Evolutionary conservation across 2,329 filamentous ascomycete genomes (phyloP).

Genomic region (Xylaria sp.): DNA sequence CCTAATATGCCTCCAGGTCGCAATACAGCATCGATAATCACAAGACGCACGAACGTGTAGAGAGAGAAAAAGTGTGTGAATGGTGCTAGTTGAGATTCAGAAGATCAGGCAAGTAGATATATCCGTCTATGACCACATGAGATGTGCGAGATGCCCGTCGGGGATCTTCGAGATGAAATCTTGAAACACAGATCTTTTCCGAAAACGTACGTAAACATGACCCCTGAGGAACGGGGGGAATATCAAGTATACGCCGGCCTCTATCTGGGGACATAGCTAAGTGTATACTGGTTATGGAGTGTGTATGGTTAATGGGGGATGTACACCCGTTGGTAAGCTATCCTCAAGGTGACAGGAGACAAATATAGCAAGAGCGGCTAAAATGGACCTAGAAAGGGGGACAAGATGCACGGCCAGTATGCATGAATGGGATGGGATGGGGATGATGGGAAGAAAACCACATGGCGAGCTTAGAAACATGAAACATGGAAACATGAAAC

Average conservation of each 20-base stretch:
- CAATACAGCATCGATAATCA: conserved; percentile 11
- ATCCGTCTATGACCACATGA: conserved; percentile 23
- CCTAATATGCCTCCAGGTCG: conserved; percentile 6
- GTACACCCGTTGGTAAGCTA: conserved; percentile 6
- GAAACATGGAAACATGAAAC: conserved; percentile 44
- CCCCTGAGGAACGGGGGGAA: conserved; percentile 27
- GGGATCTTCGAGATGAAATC: conserved; percentile 33
- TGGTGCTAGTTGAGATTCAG: conserved; percentile 18
- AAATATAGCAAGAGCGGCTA: conserved; percentile 41
- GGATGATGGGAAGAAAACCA: conserved; percentile 14
- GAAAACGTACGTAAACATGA: conserved; percentile 39
- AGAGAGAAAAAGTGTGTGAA: neutral
- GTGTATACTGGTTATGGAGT: neutral
- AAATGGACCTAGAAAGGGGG: conserved; percentile 8
- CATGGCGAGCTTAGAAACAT: conserved; percentile 39
- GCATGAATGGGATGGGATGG: conserved; percentile 1
- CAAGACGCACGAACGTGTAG: conserved; percentile 7
- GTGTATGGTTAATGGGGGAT: neutral
- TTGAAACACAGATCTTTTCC: conserved; percentile 38
- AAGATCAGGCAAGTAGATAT: conserved; percentile 34
- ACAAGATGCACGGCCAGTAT: conserved; percentile 7
- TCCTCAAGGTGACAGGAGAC: conserved; percentile 8
- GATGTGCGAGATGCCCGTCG: conserved; percentile 7
- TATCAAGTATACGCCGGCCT: conserved; percentile 1
- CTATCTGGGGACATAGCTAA: conserved; percentile 4